Evolutionary conservation across 306 rosid genomes (phyloP).

Genomic region (Chamaecrista fasciculata): DNA sequence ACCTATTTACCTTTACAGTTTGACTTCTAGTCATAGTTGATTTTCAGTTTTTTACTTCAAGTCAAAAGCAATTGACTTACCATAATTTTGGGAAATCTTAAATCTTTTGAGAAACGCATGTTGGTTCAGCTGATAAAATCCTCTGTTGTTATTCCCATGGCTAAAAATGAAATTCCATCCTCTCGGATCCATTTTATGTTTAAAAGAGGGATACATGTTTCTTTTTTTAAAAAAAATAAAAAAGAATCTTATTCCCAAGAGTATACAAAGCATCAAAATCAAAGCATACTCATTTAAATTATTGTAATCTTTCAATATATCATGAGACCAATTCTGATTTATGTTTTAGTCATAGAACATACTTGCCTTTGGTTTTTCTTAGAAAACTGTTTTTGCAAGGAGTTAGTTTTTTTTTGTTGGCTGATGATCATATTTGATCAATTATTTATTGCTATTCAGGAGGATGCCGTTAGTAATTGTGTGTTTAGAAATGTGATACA

Average conservation of each 20-base stretch:
- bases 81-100: background rate
- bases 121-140: no score
- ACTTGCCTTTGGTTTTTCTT: background rate
- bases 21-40: background rate
- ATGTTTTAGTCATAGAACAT: background rate
- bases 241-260: background rate
- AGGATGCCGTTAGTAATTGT: constrained; percentile 83
- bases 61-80: background rate
- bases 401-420: no score
- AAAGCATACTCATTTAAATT: no score
- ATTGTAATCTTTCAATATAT: no score
- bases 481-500: constrained; percentile 93
- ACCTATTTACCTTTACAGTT: background rate
- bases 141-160: background rate
- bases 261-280: background rate
- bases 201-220: background rate
- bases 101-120: no score
- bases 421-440: constrained; percentile 8
- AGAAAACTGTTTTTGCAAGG: background rate
- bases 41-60: background rate
- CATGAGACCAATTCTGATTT: constrained; percentile 1
- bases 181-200: background rate
- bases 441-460: constrained; percentile 50
- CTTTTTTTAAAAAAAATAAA: no score
- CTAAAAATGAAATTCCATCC: background rate